Base-by-base conservation (phyloP, 1,284 basidiomycete genomes). In the Pseudozyma pruni region DNA sequence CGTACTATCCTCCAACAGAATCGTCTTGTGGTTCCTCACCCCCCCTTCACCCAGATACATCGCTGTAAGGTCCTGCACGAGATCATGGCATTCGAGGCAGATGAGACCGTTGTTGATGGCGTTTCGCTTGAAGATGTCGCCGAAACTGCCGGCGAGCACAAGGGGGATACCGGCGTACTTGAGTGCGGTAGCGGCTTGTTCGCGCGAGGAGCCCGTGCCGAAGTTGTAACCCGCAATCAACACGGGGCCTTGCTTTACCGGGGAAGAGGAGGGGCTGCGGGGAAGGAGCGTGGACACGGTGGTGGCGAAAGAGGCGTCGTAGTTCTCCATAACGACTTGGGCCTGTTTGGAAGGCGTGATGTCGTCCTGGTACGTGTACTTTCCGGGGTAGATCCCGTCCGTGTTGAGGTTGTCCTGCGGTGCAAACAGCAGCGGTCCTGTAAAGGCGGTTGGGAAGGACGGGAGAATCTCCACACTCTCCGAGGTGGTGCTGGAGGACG, bases 321-420 rank as follows among this genome's bases (percentile, higher is more conserved):
- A 98, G 86, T 98, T 98, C 86, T 99, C 95, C 86, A 86, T 86
- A 31, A 98, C 95, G n/a, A 98, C 91, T 79, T 96, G 88, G 1
- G 94, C 94, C 83, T 98, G 95, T 27, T 90, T 88, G 70, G 90
- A 90, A 32, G 94, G 92, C 0, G 95, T 98, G 80, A 99, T 97
- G 81, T 98, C 96, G 83, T 99, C 95, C 83, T 97, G 94, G 84
- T 99, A 98, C 0, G 96, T 99, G 84, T 99, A 99, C 84, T 98
- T 99, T 32, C 95, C 96, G 0, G 95, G 96, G 85, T 99, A 99
- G 81, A 99, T 93, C 6, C 92, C 96, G 80, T 99, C 95, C 1
- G 95, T 99, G 83, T 95, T 98, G 57, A 99, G 84, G 83, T 99
- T 99, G 83, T 98, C 95, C 81, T 98, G 94, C 0, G 96, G 95